These are phyloP conservation scores for Fusarium acutatum DNA, from an alignment of 2,329 filamentous ascomycete species.

Conservation along the genomic window DNA sequence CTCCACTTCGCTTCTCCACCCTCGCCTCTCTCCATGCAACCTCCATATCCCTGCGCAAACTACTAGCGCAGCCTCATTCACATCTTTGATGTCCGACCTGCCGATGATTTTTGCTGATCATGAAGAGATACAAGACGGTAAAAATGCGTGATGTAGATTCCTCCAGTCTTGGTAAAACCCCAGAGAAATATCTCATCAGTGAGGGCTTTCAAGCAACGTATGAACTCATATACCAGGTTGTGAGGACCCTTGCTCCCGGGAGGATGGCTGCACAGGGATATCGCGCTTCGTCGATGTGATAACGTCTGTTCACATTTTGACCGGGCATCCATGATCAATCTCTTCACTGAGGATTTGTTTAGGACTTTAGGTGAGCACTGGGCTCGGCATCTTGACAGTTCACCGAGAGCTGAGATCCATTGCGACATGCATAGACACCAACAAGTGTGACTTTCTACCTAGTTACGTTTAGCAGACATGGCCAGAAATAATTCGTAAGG, in stretches of 20 bases:
- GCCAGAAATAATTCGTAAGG: conserved; percentile 28
- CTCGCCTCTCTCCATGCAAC: conserved; percentile 28
- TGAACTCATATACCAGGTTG: neutral
- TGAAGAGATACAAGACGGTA: neutral
- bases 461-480: neutral
- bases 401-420: conserved; percentile 3
- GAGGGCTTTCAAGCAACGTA: neutral
- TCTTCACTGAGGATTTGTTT: conserved; percentile 24
- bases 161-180: neutral
- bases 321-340: conserved; percentile 31
- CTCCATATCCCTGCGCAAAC: conserved; percentile 27
- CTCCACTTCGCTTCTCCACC: conserved; percentile 31
- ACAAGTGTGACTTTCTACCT: neutral
- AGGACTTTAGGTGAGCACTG: conserved; percentile 8
- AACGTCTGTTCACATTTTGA: conserved; percentile 22
- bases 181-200: neutral
- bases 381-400: conserved; percentile 26
- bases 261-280: conserved; percentile 24
- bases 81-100: neutral
- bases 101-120: neutral
- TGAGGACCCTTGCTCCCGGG: conserved; percentile 14
- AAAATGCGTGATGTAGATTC: neutral
- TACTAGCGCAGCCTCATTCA: conserved; percentile 39
- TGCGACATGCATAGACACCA: conserved; percentile 20
- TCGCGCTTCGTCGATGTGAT: conserved; percentile 28